These are phyloP conservation scores for Mycena chlorophos DNA, from an alignment of 768 basidiomycete genomes.

Conservation along the genomic window DNA sequence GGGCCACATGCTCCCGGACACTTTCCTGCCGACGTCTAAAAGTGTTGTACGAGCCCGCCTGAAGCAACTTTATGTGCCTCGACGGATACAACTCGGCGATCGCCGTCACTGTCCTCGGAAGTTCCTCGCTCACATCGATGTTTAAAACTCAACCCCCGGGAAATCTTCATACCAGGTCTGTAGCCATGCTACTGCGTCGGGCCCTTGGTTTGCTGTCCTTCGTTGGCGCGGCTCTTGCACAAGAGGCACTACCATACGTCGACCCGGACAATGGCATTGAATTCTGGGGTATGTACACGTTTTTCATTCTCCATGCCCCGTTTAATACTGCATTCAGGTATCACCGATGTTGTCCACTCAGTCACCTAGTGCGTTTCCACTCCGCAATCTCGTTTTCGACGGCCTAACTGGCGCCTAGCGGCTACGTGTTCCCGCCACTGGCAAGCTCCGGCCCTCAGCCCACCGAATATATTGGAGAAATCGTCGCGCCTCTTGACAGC, in stretches of 20 bases:
- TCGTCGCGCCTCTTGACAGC: constrained; percentile 54
- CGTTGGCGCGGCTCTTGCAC: constrained; percentile 43
- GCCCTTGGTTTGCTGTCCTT: constrained; percentile 40
- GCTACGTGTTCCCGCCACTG: constrained; percentile 54
- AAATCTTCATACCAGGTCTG: constrained; percentile 13
- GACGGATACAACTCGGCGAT: neutral
- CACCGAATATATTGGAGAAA: constrained; percentile 63
- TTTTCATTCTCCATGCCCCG: neutral
- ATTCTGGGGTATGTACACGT: constrained; percentile 42
- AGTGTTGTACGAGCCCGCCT: too few species aligned
- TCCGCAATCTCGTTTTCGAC: neutral
- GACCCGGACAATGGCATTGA: constrained; percentile 58
- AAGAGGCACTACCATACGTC: constrained; percentile 43
- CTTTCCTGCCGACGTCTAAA: too few species aligned
- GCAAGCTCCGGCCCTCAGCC: constrained; percentile 38
- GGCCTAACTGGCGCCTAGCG: constrained; percentile 35
- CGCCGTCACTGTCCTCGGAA: constrained; percentile 18
- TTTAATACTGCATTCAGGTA: constrained; percentile 33
- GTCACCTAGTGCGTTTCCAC: constrained; percentile 36
- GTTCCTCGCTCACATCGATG: constrained; percentile 26
- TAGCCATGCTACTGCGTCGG: constrained; percentile 35
- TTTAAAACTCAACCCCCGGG: constrained; percentile 22
- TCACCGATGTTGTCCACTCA: constrained; percentile 41
- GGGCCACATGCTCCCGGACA: too few species aligned
- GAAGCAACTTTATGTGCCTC: neutral